Evolutionary conservation across 495 filamentous ascomycete genomes (phyloP).

Genomic region (Parathielavia appendiculata): DNA sequence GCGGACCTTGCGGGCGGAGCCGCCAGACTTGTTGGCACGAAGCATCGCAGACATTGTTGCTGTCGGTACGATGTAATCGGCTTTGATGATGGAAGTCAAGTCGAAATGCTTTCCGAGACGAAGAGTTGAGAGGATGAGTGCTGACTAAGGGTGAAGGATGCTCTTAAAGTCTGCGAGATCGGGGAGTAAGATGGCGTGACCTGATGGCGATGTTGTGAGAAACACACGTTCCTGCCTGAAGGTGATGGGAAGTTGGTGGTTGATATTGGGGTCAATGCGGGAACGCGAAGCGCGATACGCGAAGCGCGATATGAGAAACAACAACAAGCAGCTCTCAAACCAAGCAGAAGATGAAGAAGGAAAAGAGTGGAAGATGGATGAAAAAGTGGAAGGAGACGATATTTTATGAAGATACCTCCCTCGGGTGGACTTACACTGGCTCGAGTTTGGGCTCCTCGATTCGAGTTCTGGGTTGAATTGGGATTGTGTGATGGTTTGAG

Average conservation of each 20-base stretch:
- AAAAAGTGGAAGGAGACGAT: not conserved
- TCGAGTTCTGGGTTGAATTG: conserved; percentile 2
- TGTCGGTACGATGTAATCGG: not conserved
- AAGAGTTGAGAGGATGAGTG: conserved; percentile 1
- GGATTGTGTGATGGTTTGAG: conserved; percentile 6
- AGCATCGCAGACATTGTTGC: conserved; percentile 12
- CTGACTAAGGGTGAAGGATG: conserved; percentile 3
- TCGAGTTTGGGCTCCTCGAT: not conserved
- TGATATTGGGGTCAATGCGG: not conserved
- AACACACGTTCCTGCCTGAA: not conserved
- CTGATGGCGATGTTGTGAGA: conserved; percentile 1
- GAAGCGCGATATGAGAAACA: too few species aligned
- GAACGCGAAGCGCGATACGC: not conserved
- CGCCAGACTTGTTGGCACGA: conserved; percentile 3
- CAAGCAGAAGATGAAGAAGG: not conserved
- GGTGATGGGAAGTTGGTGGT: not conserved
- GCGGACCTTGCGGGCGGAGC: not conserved
- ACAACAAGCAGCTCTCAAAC: not conserved
- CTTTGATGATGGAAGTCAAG: not conserved
- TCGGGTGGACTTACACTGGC: not conserved
- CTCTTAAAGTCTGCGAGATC: not conserved
- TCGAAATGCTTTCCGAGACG: not conserved
- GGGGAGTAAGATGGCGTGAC: not conserved
- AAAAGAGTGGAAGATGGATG: not conserved
- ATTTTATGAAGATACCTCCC: not conserved